These are phyloP conservation scores for Suillus placidus DNA, from an alignment of 768 basidiomycete genomes.

Conservation along the genomic window DNA sequence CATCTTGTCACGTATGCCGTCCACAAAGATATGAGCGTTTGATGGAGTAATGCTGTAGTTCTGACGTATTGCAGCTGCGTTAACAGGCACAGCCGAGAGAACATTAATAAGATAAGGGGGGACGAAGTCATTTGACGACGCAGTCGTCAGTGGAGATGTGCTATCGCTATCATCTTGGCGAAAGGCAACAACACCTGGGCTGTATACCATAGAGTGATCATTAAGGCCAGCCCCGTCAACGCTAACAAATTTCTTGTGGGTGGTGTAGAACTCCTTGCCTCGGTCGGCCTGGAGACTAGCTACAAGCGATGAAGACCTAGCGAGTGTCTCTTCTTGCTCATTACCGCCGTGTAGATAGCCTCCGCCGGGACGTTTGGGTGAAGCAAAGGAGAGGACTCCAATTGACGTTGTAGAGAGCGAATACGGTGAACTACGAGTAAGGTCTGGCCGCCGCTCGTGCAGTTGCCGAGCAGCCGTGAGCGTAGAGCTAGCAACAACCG, in stretches of 20 bases:
- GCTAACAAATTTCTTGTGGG: conserved; percentile 37
- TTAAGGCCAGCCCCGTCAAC: conserved; percentile 44
- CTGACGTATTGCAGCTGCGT: conserved; percentile 43
- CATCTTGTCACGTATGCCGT: conserved; percentile 45
- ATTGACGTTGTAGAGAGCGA: conserved; percentile 31
- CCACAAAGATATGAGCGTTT: conserved; percentile 38
- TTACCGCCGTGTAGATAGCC: conserved; percentile 48
- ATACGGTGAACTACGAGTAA: conserved; percentile 17
- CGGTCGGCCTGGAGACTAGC: conserved; percentile 38
- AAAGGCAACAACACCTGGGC: conserved; percentile 45
- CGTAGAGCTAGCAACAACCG: conserved; percentile 34
- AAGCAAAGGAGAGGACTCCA: conserved; percentile 47
- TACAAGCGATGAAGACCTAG: conserved; percentile 44
- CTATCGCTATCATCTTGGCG: conserved; percentile 40
- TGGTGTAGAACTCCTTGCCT: conserved; percentile 43
- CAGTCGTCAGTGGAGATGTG: conserved; percentile 17
- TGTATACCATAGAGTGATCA: conserved; percentile 53
- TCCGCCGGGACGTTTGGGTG: conserved; percentile 47
- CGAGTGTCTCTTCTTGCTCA: conserved; percentile 48
- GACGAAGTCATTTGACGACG: conserved; percentile 32
- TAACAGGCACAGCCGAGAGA: conserved; percentile 46
- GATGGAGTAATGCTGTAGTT: conserved; percentile 39
- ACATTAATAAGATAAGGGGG: conserved; percentile 43
- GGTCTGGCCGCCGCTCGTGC: conserved; percentile 14
- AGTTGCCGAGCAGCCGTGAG: conserved; percentile 37